phyloP scores from a whole-genome alignment of 1,284 basidiomycete species.

The Erythrobasidium hasegawianum region DNA sequence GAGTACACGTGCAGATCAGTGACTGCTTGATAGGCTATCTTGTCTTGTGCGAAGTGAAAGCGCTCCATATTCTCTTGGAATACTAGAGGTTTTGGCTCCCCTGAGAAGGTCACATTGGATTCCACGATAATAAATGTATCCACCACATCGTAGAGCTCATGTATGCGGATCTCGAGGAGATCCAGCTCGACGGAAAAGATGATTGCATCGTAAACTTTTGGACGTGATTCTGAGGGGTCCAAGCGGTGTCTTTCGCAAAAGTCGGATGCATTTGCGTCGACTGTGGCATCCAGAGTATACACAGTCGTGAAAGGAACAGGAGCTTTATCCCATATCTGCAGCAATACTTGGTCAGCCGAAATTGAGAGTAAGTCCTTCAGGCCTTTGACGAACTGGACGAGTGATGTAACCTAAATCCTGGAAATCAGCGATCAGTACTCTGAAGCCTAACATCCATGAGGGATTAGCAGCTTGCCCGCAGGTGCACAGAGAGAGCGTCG shows the following conservation, averaged over 20 bases:
- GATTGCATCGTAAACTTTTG: constrained; percentile 28
- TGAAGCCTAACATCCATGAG: neutral
- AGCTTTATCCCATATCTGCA: neutral
- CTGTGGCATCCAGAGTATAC: neutral
- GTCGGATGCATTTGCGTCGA: neutral
- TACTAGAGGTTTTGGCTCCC: constrained; percentile 58
- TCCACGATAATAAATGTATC: constrained; percentile 66
- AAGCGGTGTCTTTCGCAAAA: constrained; percentile 16
- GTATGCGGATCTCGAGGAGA: constrained; percentile 63
- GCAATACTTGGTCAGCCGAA: neutral
- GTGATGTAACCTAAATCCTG: constrained; percentile 24
- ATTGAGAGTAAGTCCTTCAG: neutral
- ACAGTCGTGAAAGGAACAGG: neutral
- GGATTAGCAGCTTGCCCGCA: constrained; percentile 1
- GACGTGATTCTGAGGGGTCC: neutral
- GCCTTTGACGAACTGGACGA: constrained; percentile 14
- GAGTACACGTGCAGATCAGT: constrained; percentile 9
- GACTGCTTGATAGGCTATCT: constrained; percentile 55
- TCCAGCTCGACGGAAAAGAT: constrained; percentile 60
- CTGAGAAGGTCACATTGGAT: constrained; percentile 62
- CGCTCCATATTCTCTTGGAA: constrained; percentile 54
- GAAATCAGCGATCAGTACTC: neutral
- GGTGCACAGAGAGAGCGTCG: constrained; percentile 27
- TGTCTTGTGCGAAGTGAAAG: constrained; percentile 57
- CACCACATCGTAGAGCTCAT: constrained; percentile 62